Evolutionary conservation across 2,329 filamentous ascomycete genomes (phyloP), one percentile per base, ranked within the genome.

Genomic region (Pyrenophora seminiperda): DNA sequence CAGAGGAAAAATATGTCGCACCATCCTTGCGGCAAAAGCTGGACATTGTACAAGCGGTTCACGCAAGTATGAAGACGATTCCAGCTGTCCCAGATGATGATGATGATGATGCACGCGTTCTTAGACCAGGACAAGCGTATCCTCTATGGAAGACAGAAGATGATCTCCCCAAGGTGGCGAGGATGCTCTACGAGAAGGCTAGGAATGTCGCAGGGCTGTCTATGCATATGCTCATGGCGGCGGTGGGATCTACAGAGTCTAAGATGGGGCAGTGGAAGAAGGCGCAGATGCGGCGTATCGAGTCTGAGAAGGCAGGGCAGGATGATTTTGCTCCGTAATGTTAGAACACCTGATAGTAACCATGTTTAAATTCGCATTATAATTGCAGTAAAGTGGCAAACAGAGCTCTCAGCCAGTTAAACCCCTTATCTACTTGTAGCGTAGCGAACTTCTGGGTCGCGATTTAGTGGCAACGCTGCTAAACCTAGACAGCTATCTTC

Each of bases 51-150:
- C 71, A 70, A 37, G 68, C 70, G 17, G 74, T 80, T 7, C 78
- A 80, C 50, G 62, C 71, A 10, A 66, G 60, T 1, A 65, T 82
- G 47, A 71, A 70, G 52, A 62, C 70, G 7, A 71, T 71, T 30
- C 68, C 62, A 37, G 67, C 74, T 17, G 67, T 77, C n/a, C 53
- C 68, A 27, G 70, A 74, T 19, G 61, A 70, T 7, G 65, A 75
- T 4, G 70, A 74, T 19, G 61, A 70, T 7, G 65, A 75, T 4
- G 61, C 52, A 38, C 54, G 3, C 7, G 9, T 30, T 30, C 18
- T 68, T 59, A 53, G 80, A 24, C 78, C 80, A 2, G 83, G 83
- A 14, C 75, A 75, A 41, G 66, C 66, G 31, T 85, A 85, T 59
- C 70, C 67, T 30, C 70, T 75, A 6, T 83, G 80, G 65, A 76